Conservation (phyloP, 139 green algal genomes). For the Mesotaenium endlicherianum region DNA sequence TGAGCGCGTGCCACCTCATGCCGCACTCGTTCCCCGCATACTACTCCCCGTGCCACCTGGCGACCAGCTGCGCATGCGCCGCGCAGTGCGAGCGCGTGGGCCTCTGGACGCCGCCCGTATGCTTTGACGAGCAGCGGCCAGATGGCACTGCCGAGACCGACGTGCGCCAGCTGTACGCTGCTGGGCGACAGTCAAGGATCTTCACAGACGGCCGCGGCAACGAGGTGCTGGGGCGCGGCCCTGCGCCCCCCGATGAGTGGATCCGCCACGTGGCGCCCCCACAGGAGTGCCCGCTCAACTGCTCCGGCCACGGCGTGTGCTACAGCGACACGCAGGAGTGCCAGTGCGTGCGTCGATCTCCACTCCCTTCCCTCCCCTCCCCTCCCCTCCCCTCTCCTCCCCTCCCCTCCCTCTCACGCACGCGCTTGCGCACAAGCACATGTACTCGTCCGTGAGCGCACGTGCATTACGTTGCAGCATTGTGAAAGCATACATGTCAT, state of each 20-base stretch:
- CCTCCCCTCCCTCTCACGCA: neutral
- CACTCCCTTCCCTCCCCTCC: neutral
- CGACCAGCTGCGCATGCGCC: slow-evolving; percentile 1
- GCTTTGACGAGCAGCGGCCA: neutral
- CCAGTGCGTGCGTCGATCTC: neutral
- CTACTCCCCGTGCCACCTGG: neutral
- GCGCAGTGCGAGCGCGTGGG: neutral
- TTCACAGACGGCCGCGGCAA: neutral
- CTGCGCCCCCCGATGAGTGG: neutral
- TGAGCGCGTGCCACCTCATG: neutral
- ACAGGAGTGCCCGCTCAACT: neutral
- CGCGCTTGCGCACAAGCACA: too few species aligned
- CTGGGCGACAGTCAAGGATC: neutral
- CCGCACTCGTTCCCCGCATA: neutral
- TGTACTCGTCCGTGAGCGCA: too few species aligned
- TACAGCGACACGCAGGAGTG: neutral
- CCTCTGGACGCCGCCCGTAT: neutral
- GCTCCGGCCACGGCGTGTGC: neutral
- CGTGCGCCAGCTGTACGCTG: neutral
- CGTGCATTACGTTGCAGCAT: too few species aligned
- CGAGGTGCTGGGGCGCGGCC: neutral
- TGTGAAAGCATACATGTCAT: too few species aligned
- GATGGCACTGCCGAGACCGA: neutral
- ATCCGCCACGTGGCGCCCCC: neutral
- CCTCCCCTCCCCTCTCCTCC: neutral